These are phyloP conservation scores for Nitzschia sp. DNA, from an alignment of 108 stramenopile genomes.

Conservation along the genomic window DNA sequence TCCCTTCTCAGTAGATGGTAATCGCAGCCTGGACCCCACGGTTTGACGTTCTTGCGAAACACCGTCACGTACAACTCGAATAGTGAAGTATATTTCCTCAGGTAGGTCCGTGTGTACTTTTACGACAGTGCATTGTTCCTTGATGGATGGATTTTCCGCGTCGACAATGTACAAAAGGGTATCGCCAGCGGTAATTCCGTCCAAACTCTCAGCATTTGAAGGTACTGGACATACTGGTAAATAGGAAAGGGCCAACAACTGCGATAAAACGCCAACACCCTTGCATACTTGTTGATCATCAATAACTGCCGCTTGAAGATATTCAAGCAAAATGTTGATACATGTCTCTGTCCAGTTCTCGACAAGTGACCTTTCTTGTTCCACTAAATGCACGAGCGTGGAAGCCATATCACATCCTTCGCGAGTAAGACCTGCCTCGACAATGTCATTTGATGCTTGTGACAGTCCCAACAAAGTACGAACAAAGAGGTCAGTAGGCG, in stretches of 20 bases:
- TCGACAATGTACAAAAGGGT: constrained; percentile 60
- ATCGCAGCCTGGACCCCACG: constrained; percentile 50
- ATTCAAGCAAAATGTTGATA: constrained; percentile 6
- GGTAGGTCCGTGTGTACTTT: constrained; percentile 75
- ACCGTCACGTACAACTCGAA: constrained; percentile 33
- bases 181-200: constrained; percentile 50
- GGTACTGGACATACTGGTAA: constrained; percentile 10
- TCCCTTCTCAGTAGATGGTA: not conserved
- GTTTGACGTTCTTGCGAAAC: constrained; percentile 66
- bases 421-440: constrained; percentile 23
- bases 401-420: constrained; percentile 15
- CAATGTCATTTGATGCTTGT: not conserved
- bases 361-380: not conserved
- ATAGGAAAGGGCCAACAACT: constrained; percentile 25
- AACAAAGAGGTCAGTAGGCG: constrained; percentile 36
- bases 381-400: constrained; percentile 8
- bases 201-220: not conserved
- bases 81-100: constrained; percentile 68
- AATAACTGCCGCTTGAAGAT: not conserved
- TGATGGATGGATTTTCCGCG: constrained; percentile 38
- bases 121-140: constrained; percentile 44
- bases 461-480: constrained; percentile 37
- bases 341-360: not conserved
- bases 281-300: constrained; percentile 5
- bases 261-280: constrained; percentile 30